Base-by-base conservation (phyloP, 345 rosid species). In the Corymbia maculata region DNA sequence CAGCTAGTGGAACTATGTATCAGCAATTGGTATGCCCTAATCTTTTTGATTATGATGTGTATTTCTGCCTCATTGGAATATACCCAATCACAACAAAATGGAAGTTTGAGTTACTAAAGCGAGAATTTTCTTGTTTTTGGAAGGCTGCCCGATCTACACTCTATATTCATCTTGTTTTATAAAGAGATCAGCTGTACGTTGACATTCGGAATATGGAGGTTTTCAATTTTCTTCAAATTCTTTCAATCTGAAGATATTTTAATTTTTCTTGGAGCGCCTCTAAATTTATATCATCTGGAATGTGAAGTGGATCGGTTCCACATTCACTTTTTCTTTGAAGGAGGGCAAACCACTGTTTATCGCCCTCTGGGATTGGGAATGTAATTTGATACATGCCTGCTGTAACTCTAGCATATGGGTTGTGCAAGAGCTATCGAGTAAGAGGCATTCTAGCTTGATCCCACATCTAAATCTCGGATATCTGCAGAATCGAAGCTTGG, bases 1-100 rank as follows among this genome's bases (percentile, higher is more conserved):
- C 87, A 84, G 88, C 57, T 96, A 93, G 90, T 61, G 44, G 44
- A 36, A 66, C 51, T 8, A 51, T 15, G 42, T 75, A 42, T 75
- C 84, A 42, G 49, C 28, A 42, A 75, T 36, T 1, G 49, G 84
- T 42, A 36, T 75, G 49, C 8, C 49, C 7, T 75, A 10, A 75
- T 42, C 7, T 42, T 75, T 42, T 9, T 44, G 19, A 19, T 75
- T 3, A 1, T 75, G 49, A 10, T 36, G 9, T 12, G 9, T 42
- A 1, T 19, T 36, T 70, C 13, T 36, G 47, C 28, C 26, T 75
- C 28, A 10, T 75, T 8, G 12, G 15, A n/a, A 75, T 75, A 42
- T 75, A 42, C 84, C 49, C 19, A 14, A 14, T 75, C 84, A 75
- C 49, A 42, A 26, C 4, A 21, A 75, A 36, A 42, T 19, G 84